Percentiles rank a stretch among this genome's conserved stretches.
Evolutionary conservation across 1,284 basidiomycete species (phyloP).

Genomic region (Ganoderma sinense): DNA sequence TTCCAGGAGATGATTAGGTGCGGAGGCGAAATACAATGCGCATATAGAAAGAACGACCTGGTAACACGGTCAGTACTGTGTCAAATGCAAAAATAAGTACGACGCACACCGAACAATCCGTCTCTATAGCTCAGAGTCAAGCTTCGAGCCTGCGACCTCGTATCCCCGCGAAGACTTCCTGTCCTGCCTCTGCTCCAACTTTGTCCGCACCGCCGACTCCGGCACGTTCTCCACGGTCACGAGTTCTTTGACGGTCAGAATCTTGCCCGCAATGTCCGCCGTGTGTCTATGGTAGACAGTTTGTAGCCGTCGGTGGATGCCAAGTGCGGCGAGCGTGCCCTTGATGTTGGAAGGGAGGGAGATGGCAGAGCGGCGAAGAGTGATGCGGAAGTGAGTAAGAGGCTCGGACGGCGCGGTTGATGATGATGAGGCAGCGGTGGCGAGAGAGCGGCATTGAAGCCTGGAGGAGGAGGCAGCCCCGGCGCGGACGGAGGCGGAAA

Average conservation of each 20-base stretch:
- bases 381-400: conserved; percentile 85
- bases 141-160: conserved; percentile 50
- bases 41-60: conserved; percentile 12
- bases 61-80: background rate
- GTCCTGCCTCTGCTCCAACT: conserved; percentile 68
- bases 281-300: conserved; percentile 82
- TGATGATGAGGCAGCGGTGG: conserved; percentile 19
- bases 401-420: conserved; percentile 37
- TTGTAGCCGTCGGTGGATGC: conserved; percentile 81
- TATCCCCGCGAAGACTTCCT: conserved; percentile 74
- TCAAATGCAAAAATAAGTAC: no score
- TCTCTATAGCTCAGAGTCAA: conserved; percentile 24
- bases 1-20: conserved; percentile 3
- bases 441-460: conserved; percentile 19
- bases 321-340: conserved; percentile 78
- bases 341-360: conserved; percentile 77
- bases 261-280: conserved; percentile 82
- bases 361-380: conserved; percentile 84
- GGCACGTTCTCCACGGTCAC: conserved; percentile 88
- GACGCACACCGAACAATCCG: conserved; percentile 8
- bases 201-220: conserved; percentile 65
- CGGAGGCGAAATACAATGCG: conserved; percentile 9
- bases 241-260: conserved; percentile 85
- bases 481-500: conserved; percentile 21
- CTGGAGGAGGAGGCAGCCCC: conserved; percentile 8